A percentile compares a stretch with the other conserved stretches of the same genome.
These are phyloP conservation scores for Cucurbitaria berberidis DNA, from an alignment of 2,329 filamentous ascomycete genomes.

Conservation along the genomic window DNA sequence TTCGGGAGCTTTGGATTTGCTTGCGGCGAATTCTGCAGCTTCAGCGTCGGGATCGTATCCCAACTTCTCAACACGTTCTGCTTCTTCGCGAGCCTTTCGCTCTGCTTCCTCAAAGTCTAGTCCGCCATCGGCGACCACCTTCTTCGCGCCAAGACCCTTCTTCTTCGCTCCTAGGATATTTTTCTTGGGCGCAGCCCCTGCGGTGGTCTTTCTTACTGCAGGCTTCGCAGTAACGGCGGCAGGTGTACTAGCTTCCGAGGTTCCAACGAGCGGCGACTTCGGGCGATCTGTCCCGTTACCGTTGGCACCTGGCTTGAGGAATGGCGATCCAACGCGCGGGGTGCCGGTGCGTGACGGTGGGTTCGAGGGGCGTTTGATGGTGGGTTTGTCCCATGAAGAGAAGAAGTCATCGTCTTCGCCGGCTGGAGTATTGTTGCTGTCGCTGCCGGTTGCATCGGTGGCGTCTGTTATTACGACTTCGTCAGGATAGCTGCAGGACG, in stretches of 20 bases:
- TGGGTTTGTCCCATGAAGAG: conserved; percentile 97
- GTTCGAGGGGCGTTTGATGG: conserved; percentile 94
- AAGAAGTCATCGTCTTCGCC: conserved; percentile 96
- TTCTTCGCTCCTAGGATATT: conserved; percentile 84
- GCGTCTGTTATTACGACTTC: conserved; percentile 86
- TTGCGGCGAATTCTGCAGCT: conserved; percentile 47
- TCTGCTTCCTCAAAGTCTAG: conserved; percentile 97
- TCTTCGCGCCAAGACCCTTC: conserved; percentile 67
- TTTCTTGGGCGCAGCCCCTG: conserved; percentile 73
- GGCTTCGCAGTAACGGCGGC: conserved; percentile 62
- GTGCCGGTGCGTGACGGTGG: conserved; percentile 89
- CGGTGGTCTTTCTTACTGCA: conserved; percentile 76
- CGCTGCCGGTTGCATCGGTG: conserved; percentile 59
- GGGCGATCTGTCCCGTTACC: conserved; percentile 72
- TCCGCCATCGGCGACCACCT: conserved; percentile 71
- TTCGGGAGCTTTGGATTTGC: conserved; percentile 54
- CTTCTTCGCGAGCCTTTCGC: conserved; percentile 96
- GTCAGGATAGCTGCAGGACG: conserved; percentile 70
- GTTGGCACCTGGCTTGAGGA: conserved; percentile 73
- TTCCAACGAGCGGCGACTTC: conserved; percentile 73
- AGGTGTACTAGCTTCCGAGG: conserved; percentile 58
- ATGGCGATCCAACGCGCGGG: conserved; percentile 84
- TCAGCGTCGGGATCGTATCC: conserved; percentile 95
- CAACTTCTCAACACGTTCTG: conserved; percentile 91
- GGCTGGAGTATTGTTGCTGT: conserved; percentile 76